Base-by-base conservation (phyloP, 1,284 basidiomycete species). In the Mycosarcoma mackinlayi region DNA sequence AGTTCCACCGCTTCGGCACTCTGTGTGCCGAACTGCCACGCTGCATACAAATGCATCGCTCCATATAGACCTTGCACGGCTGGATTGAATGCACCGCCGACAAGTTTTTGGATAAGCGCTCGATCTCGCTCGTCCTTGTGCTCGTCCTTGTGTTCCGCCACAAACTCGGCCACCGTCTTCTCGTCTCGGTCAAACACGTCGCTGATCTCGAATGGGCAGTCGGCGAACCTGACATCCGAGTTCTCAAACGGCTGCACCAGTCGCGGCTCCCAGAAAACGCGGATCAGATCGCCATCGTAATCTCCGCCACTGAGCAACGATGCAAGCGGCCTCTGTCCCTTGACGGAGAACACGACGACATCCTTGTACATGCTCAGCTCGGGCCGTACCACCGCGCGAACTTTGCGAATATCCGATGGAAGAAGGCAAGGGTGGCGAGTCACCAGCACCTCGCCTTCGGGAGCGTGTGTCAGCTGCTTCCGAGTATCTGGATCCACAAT, bases 281-380 rank as follows among this genome's bases (percentile, higher is more conserved):
- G 49, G n/a, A 79, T 63, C 33, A 60, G 54, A 51, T 80, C 79
- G 27, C 78, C 77, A 37, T 77, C 77, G 65, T 79, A 75, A 45
- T 81, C 79, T 2, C 79, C 79, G 3, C 79, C 78, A 2, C 73
- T 75, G 0, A 82, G 53, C 16, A 80, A 42, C 4, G 73, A 72
- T 27, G 76, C 74, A 3, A 77, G 55, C 5, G 76, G 55, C 1
- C 56, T 41, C 14, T 58, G 39, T 14, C 80, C 80, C 34, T 66
- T 71, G 23, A 47, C 47, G 13, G 77, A 74, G 33, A 80, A 77
- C 28, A 82, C 59, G n/a, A 80, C 64, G 1, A 79, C 75, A 27
- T 82, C 77, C 24, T 54, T 57, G 37, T 59, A 71, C 6, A 23
- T 11, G 11, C 44, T 42, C 24, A 78, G 68, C 34, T 73, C 76